Percentiles rank a stretch among this genome's conserved stretches.
Conservation (phyloP, 495 filamentous ascomycete genomes). For the Aspergillus ostianus region DNA sequence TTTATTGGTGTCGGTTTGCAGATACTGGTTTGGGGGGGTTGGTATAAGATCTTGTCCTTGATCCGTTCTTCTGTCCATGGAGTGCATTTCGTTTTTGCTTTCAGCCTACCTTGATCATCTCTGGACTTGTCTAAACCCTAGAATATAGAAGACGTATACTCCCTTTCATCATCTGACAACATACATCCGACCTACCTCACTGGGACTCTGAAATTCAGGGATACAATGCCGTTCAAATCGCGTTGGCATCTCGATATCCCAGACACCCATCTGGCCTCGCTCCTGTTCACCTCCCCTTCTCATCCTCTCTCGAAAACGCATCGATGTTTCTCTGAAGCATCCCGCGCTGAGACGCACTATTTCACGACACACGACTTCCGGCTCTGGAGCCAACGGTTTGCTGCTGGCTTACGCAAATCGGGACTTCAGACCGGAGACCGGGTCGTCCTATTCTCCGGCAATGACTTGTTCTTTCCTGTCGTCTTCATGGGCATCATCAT, state of each 20-base stretch:
- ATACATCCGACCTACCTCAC: not conserved
- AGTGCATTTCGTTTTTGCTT: too few relatives aligned
- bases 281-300: constrained; percentile 49
- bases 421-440: constrained; percentile 69
- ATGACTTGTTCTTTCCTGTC: constrained; percentile 71
- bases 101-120: not conserved
- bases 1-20: not conserved
- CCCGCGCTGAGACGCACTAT: constrained; percentile 53
- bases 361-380: constrained; percentile 60
- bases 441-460: constrained; percentile 69
- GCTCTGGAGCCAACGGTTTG: constrained; percentile 68
- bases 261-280: constrained; percentile 46
- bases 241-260: constrained; percentile 50
- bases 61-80: too few relatives aligned
- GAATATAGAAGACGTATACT: not conserved
- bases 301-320: constrained; percentile 42
- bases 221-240: constrained; percentile 53
- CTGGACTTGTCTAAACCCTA: not conserved
- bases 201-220: not conserved
- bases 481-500: constrained; percentile 71
- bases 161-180: not conserved
- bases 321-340: constrained; percentile 52
- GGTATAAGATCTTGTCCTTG: too few relatives aligned
- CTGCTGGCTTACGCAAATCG: constrained; percentile 61
- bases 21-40: too few relatives aligned